A percentile compares a stretch with the other conserved stretches of the same genome.
phyloP scores from a whole-genome alignment of 2,329 filamentous ascomycete species.

The Colletotrichum caudatum region DNA sequence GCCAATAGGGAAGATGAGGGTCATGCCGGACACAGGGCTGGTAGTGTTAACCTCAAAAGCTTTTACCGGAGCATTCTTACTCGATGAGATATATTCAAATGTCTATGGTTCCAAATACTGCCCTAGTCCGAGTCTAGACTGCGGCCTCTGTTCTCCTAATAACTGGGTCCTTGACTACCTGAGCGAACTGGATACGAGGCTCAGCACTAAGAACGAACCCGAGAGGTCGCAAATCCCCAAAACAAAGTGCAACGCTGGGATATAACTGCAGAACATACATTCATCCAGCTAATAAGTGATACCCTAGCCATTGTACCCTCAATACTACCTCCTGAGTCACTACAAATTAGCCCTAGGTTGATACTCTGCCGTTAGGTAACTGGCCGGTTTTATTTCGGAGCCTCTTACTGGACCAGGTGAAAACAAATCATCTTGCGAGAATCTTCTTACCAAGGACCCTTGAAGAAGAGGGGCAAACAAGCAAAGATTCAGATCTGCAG shows the following conservation, averaged over 20 bases:
- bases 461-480: conserved; percentile 1
- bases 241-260: too few relatives aligned
- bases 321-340: not conserved
- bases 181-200: not conserved
- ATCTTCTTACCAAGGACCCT: conserved; percentile 6
- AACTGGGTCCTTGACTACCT: too few relatives aligned
- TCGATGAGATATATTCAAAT: not conserved
- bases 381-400: not conserved
- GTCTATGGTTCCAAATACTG: not conserved
- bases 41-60: not conserved
- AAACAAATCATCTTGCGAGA: conserved; percentile 17
- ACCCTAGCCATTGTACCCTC: not conserved
- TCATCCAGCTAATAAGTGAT: not conserved
- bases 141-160: not conserved
- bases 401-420: conserved; percentile 8
- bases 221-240: not conserved
- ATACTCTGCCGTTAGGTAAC: not conserved
- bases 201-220: not conserved
- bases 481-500: not conserved
- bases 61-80: not conserved
- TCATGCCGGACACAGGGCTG: not conserved
- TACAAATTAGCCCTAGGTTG: too few relatives aligned
- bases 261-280: not conserved
- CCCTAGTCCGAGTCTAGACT: not conserved
- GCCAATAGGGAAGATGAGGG: not conserved